Percentiles rank a stretch among this genome's conserved stretches.
These are phyloP conservation scores for Apiospora aurea DNA, from an alignment of 2,329 filamentous ascomycete genomes.

Conservation along the genomic window DNA sequence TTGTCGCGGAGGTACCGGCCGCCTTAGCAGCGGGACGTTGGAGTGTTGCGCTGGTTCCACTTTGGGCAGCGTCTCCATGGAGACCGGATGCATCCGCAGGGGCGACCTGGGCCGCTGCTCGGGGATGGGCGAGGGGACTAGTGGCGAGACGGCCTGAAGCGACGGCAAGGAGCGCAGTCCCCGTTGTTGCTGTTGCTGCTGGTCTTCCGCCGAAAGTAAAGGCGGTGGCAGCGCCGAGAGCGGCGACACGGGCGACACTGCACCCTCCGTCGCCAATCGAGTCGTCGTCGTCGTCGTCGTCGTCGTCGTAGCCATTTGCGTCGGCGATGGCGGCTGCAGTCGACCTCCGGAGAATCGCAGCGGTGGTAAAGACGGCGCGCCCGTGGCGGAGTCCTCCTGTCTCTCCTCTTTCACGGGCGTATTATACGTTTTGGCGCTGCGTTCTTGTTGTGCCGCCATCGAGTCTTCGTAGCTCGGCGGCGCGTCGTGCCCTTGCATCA, in stretches of 20 bases:
- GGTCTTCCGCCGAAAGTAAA: not conserved
- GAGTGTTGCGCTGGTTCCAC: not conserved
- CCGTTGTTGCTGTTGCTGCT: not conserved
- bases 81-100: not conserved
- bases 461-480: not conserved
- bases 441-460: not conserved
- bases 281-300: too few relatives aligned
- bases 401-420: not conserved
- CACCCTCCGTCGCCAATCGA: too few relatives aligned
- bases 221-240: too few relatives aligned
- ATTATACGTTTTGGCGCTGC: not conserved
- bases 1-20: too few relatives aligned
- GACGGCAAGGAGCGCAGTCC: not conserved
- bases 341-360: too few relatives aligned
- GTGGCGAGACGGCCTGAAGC: not conserved
- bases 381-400: too few relatives aligned
- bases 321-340: not conserved
- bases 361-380: not conserved
- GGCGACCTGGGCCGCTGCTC: not conserved
- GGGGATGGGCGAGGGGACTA: not conserved
- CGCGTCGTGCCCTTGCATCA: not conserved
- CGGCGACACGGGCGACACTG: not conserved
- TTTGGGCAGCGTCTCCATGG: not conserved
- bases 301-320: not conserved
- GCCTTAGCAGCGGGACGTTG: not conserved